Evolutionary conservation across 257 asterid species (phyloP).

Genomic region (Vinca minor): DNA sequence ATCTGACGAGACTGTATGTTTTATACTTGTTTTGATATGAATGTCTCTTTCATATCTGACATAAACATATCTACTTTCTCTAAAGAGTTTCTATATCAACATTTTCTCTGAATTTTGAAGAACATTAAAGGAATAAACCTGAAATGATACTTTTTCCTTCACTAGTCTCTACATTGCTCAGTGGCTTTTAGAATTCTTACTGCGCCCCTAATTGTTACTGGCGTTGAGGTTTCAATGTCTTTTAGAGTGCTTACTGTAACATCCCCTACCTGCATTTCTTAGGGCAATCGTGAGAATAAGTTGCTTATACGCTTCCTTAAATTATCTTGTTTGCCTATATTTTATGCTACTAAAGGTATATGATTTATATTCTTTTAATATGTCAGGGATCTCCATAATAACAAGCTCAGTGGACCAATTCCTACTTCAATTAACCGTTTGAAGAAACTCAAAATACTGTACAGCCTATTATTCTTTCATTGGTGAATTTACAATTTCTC

Average conservation of each 20-base stretch:
- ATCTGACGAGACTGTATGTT: constrained; percentile 87
- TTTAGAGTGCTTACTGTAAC: not conserved
- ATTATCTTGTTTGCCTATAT: not conserved
- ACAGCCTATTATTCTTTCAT: constrained; percentile 21
- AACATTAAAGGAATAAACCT: not conserved
- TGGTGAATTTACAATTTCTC: not conserved
- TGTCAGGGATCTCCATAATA: constrained; percentile 93
- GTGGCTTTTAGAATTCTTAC: no score
- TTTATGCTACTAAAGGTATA: constrained; percentile 3
- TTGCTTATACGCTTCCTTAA: not conserved
- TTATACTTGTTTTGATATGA: not conserved
- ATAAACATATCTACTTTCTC: not conserved
- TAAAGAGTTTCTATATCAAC: not conserved
- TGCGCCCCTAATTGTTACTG: no score
- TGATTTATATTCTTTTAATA: constrained; percentile 10
- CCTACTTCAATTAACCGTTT: constrained; percentile 91
- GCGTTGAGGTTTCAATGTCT: no score
- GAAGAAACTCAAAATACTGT: constrained; percentile 96
- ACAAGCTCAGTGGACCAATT: constrained; percentile 94
- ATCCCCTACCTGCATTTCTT: not conserved
- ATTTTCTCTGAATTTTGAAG: not conserved
- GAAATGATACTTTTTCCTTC: no score
- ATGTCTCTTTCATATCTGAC: not conserved
- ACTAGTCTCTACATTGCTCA: not conserved
- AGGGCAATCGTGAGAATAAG: not conserved